Conservation (phyloP, 2,329 filamentous ascomycete genomes). For the Fusarium sp. region DNA sequence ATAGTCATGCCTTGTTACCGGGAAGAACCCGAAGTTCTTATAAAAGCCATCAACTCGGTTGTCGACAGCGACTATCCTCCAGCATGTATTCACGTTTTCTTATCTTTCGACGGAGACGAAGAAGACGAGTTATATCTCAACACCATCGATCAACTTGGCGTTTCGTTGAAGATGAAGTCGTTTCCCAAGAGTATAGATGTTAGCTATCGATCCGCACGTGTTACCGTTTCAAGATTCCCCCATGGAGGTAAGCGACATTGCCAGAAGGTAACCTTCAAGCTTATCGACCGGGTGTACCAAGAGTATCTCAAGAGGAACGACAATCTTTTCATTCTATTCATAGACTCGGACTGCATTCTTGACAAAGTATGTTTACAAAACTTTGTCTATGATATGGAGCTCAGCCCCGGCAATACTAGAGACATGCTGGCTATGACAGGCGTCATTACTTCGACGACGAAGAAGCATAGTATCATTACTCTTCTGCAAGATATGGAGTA, state of each 20-base stretch:
- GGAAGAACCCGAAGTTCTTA: conserved; percentile 85
- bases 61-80: conserved; percentile 95
- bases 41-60: conserved; percentile 90
- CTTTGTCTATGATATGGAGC: conserved; percentile 98
- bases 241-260: conserved; percentile 95
- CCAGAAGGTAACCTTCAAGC: conserved; percentile 91
- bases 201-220: conserved; percentile 81
- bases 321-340: conserved; percentile 95
- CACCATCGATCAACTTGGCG: conserved; percentile 86
- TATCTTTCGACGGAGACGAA: conserved; percentile 93
- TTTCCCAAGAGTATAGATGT: conserved; percentile 95
- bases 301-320: conserved; percentile 89
- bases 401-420: conserved; percentile 90
- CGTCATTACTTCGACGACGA: conserved; percentile 93
- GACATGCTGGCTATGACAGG: conserved; percentile 99
- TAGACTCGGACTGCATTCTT: conserved; percentile 96
- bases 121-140: conserved; percentile 91
- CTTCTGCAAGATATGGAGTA: conserved; percentile 98
- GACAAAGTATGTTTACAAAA: conserved; percentile 94
- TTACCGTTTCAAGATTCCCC: conserved; percentile 92
- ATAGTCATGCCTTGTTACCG: conserved; percentile 98
- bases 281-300: conserved; percentile 93
- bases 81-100: conserved; percentile 92
- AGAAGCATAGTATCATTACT: conserved; percentile 89
- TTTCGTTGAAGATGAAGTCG: conserved; percentile 79